A percentile compares a stretch with the other conserved stretches of the same genome.
Conservation (phyloP, 1,284 basidiomycete species). For the Moesziomyces sp. region DNA sequence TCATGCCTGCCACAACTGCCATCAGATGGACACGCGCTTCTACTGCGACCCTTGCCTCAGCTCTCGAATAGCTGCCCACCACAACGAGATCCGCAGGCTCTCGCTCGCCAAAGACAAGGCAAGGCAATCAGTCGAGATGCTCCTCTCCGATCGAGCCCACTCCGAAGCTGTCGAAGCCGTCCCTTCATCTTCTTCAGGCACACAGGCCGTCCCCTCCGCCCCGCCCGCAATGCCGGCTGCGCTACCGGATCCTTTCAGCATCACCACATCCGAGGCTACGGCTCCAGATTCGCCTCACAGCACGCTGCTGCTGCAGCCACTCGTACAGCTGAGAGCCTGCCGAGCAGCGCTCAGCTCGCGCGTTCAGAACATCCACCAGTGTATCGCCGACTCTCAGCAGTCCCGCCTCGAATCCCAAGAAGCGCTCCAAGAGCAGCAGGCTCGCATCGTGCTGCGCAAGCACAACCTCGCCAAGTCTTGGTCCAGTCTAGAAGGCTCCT, state of each 20-base stretch:
- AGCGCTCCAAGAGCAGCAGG: conserved; percentile 24
- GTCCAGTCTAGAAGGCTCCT: conserved; percentile 42
- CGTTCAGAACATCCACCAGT: conserved; percentile 29
- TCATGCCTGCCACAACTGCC: conserved; percentile 38
- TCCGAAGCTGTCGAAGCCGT: background rate
- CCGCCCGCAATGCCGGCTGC: conserved; percentile 2
- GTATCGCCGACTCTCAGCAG: conserved; percentile 36
- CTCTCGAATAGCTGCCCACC: conserved; percentile 35
- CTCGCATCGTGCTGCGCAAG: conserved; percentile 23
- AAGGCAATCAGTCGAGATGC: conserved; percentile 6
- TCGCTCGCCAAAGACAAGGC: conserved; percentile 34
- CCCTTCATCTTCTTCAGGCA: background rate
- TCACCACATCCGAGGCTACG: conserved; percentile 5
- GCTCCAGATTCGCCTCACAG: background rate
- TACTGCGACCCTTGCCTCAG: conserved; percentile 46
- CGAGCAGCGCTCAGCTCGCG: conserved; percentile 20
- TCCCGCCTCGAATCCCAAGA: conserved; percentile 20
- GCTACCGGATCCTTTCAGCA: conserved; percentile 40
- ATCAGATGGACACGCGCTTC: conserved; percentile 39
- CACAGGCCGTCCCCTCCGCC: background rate
- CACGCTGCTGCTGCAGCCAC: conserved; percentile 14
- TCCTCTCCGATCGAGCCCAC: conserved; percentile 11
- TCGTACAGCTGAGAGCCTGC: conserved; percentile 28
- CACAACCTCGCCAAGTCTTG: conserved; percentile 48
- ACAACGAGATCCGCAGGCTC: conserved; percentile 35